A percentile compares a stretch with the other conserved stretches of the same genome.
Evolutionary conservation across 441 rosid genomes (phyloP).

Genomic region (Erodium trifolium): DNA sequence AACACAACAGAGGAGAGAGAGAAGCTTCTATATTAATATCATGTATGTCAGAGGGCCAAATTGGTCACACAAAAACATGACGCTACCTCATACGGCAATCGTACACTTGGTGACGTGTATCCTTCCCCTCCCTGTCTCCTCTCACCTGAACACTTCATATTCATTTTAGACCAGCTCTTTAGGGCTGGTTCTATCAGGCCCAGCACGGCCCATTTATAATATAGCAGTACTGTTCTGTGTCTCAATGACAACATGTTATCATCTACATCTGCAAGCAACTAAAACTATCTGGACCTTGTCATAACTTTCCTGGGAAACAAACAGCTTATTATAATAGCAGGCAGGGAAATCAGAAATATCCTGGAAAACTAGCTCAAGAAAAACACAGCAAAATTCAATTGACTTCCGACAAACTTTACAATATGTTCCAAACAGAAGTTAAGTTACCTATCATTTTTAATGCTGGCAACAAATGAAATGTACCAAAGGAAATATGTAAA

Average conservation of each 20-base stretch:
- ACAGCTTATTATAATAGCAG: not conserved
- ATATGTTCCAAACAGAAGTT: not conserved
- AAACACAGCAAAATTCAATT: not conserved
- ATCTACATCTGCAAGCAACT: not conserved
- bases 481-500: not conserved
- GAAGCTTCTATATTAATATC: not conserved
- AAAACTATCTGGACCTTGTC: not conserved
- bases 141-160: too few species aligned
- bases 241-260: not conserved
- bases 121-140: slow-evolving; percentile 17
- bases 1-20: not conserved
- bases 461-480: not conserved
- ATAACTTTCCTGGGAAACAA: not conserved
- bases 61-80: too few species aligned
- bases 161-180: too few species aligned
- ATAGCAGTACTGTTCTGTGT: not conserved
- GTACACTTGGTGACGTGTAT: slow-evolving; percentile 21
- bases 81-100: slow-evolving; percentile 22
- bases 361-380: not conserved
- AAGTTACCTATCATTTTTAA: not conserved
- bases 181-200: not conserved
- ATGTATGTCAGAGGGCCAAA: slow-evolving; percentile 8
- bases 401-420: not conserved
- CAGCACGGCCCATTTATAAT: not conserved
- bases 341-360: too few species aligned